Evolutionary conservation across 352 stramenopile genomes (phyloP).

Genomic region (Pythium folliculosum): DNA sequence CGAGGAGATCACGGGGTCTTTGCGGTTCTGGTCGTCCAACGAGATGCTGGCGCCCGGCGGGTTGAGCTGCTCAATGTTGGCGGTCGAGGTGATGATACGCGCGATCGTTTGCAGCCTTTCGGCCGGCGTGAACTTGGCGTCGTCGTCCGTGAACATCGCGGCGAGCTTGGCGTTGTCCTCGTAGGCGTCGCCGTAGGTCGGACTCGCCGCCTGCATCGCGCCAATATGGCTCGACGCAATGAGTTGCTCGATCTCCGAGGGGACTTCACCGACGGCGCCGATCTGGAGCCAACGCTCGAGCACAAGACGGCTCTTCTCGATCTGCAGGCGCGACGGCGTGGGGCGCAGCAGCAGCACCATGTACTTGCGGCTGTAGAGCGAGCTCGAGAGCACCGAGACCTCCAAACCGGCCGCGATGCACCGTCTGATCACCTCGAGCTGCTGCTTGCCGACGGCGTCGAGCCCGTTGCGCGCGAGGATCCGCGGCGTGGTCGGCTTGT

Average conservation of each 20-base stretch:
- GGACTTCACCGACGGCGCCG: constrained; percentile 80
- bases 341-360: constrained; percentile 73
- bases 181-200: constrained; percentile 23
- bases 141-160: constrained; percentile 42
- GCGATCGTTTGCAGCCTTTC: constrained; percentile 85
- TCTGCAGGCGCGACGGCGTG: constrained; percentile 62
- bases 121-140: constrained; percentile 79
- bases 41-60: constrained; percentile 77
- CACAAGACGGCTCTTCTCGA: constrained; percentile 78
- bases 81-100: constrained; percentile 83
- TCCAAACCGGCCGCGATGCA: constrained; percentile 78
- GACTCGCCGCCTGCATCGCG: constrained; percentile 29
- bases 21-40: constrained; percentile 74
- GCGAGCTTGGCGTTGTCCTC: constrained; percentile 28
- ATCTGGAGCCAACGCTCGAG: constrained; percentile 87
- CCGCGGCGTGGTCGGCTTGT: constrained; percentile 75
- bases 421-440: constrained; percentile 73
- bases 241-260: constrained; percentile 84
- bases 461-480: constrained; percentile 76
- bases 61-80: constrained; percentile 69
- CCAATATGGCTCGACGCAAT: constrained; percentile 80
- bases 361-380: constrained; percentile 82
- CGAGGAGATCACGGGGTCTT: constrained; percentile 71
- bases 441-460: constrained; percentile 67
- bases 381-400: constrained; percentile 78